Evolutionary conservation across 129 eudicot species (phyloP), one percentile per base, ranked within the genome.

Genomic region (Solidago caesia): DNA sequence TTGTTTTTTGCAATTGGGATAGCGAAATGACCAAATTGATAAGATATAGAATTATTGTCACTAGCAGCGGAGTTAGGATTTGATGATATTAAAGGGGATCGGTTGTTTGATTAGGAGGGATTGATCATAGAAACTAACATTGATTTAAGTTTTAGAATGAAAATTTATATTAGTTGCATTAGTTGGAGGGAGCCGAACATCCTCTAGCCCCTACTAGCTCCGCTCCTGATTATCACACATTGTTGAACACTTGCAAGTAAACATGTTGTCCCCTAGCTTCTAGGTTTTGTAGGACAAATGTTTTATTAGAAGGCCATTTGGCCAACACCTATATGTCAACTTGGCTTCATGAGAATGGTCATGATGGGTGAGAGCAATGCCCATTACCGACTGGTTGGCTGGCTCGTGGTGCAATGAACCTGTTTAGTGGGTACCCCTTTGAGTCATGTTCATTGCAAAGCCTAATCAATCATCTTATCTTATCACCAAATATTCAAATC

Each of bases 391-490:
- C 21, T 52, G 10, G 52, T 76, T 44, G 59, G 67, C 8, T 76
- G n/a, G 44, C 42, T 64, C 58, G 66, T 21, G 73, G 64, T 76
- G 68, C 80, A 76, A 68, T 68, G 75, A 68, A 76, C 80, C 74
- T 76, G 6, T 5, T 45, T 47, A 29, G 49, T 14, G 21, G 27
- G 27, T 5, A 67, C 71, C 12, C 49, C 11, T 73, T 4, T 73
- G 11, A 48, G 14, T 60, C 46, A 64, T 52, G 53, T 67, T 51
- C 72, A 56, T 70, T 72, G 27, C 41, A 48, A 47, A 7, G 39
- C 45, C 49, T 4, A 61, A 26, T 59, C 68, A 73, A 45, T 60
- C 47, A 73, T 13, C 26, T 8, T 26, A 47, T 76, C 58, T 52
- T 52, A 52, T 52, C 58, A 52, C 10, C 58, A 14, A 43, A 75